These are phyloP conservation scores for Lactarius hatsudake DNA, from an alignment of 768 basidiomycete species.

Conservation along the genomic window DNA sequence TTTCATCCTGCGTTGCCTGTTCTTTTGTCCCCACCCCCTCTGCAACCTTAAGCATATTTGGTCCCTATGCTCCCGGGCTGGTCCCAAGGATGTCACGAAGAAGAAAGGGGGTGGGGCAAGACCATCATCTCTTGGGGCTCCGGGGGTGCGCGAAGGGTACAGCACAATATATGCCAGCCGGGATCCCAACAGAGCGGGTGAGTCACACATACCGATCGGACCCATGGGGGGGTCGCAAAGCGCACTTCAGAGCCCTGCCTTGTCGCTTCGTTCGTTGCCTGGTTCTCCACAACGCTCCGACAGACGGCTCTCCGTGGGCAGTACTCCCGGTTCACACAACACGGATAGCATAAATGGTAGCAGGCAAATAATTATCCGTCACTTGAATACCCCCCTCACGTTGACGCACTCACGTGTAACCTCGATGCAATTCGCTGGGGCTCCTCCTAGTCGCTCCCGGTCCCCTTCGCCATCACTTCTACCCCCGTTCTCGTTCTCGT, in stretches of 20 bases:
- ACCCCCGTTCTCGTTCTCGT: background rate
- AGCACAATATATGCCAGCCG: constrained; percentile 5
- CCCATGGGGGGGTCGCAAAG: background rate
- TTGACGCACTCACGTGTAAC: constrained; percentile 9
- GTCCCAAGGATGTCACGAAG: background rate
- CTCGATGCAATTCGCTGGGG: constrained; percentile 7
- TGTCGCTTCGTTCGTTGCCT: background rate
- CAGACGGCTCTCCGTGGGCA: background rate
- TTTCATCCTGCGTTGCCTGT: constrained; percentile 9
- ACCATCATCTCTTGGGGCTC: background rate
- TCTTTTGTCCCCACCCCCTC: background rate
- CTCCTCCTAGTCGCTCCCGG: constrained; percentile 1
- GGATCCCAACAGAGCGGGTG: background rate
- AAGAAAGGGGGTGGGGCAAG: background rate
- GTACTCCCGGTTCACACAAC: background rate
- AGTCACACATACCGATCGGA: background rate
- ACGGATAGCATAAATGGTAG: background rate
- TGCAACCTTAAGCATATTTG: background rate
- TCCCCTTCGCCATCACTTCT: background rate
- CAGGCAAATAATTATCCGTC: background rate
- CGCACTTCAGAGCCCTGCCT: background rate
- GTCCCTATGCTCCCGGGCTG: background rate
- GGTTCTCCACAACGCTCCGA: background rate
- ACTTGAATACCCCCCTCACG: background rate
- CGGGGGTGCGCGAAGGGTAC: background rate